These are phyloP conservation scores for Maudiozyma humilis DNA, from an alignment of 1,139 yeast species.

Conservation along the genomic window DNA sequence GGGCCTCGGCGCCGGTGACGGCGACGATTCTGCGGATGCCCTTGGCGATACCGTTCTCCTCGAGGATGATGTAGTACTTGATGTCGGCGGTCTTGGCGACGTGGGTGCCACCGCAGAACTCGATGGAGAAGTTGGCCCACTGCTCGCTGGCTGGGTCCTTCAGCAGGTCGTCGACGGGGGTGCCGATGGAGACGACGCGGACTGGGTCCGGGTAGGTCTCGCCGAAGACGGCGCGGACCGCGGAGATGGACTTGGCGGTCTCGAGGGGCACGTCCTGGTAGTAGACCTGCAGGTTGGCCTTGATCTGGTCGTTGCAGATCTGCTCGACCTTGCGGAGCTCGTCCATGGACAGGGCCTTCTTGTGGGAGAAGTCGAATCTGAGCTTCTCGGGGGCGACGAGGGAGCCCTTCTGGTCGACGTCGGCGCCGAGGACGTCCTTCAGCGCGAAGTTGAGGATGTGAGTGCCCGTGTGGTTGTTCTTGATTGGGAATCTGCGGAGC, in stretches of 20 bases:
- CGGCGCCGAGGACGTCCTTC: constrained; percentile 77
- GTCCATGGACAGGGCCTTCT: constrained; percentile 61
- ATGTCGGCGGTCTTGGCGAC: constrained; percentile 88
- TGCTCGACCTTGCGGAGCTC: constrained; percentile 72
- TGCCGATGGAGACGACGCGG: constrained; percentile 93
- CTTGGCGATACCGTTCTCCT: constrained; percentile 96
- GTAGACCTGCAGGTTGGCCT: constrained; percentile 61
- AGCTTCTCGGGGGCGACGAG: constrained; percentile 90
- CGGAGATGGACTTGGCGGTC: constrained; percentile 63
- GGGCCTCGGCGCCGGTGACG: constrained; percentile 86
- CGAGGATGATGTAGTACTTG: constrained; percentile 78
- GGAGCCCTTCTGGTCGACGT: constrained; percentile 93
- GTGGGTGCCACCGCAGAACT: constrained; percentile 99
- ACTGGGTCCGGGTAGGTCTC: constrained; percentile 99
- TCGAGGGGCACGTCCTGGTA: constrained; percentile 74
- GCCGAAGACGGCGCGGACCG: constrained; percentile 96
- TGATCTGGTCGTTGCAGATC: constrained; percentile 64
- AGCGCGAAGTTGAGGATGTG: constrained; percentile 87
- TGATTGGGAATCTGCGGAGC: constrained; percentile 90
- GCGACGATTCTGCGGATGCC: constrained; percentile 98
- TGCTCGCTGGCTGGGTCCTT: constrained; percentile 58
- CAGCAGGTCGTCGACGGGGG: constrained; percentile 72
- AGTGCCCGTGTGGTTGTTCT: constrained; percentile 97
- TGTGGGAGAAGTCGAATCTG: constrained; percentile 92
- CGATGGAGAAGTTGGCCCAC: constrained; percentile 76